These are phyloP conservation scores for Gracilaria caudata DNA, from an alignment of 23 red algal genomes.

Conservation along the genomic window DNA sequence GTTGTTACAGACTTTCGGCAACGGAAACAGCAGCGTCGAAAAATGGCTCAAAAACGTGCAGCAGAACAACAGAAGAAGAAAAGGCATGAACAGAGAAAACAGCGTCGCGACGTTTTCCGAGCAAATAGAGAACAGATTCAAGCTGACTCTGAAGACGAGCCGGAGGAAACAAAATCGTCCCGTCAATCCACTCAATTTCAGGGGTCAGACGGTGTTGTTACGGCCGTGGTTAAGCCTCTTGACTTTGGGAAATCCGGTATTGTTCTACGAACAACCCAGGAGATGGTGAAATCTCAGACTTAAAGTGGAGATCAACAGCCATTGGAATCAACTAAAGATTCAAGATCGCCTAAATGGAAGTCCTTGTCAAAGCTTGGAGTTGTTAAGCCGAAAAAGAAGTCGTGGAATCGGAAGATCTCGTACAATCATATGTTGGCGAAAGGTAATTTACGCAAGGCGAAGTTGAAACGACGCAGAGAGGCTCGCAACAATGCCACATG, in stretches of 20 bases:
- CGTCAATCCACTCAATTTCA: constrained; percentile 23
- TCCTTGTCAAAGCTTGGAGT: constrained; percentile 5
- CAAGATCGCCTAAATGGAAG: not conserved
- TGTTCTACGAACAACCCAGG: not conserved
- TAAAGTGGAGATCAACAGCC: not conserved
- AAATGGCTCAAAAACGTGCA: constrained; percentile 27
- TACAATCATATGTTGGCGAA: constrained; percentile 49
- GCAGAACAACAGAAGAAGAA: constrained; percentile 50
- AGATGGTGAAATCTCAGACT: not conserved
- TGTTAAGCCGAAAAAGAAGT: constrained; percentile 1
- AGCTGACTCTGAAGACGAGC: constrained; percentile 30
- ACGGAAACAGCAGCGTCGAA: constrained; percentile 50
- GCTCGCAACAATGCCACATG: not conserved
- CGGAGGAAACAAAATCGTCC: not conserved
- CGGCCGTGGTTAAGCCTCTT: constrained; percentile 49
- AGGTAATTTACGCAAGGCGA: constrained; percentile 39
- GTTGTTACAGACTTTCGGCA: constrained; percentile 78
- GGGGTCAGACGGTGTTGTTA: constrained; percentile 46
- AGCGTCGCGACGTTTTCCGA: constrained; percentile 45
- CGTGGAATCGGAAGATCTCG: constrained; percentile 39
- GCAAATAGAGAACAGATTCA: not conserved
- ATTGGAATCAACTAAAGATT: not conserved
- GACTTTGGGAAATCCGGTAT: constrained; percentile 19
- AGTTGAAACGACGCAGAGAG: constrained; percentile 29
- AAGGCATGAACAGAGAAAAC: constrained; percentile 43